Base-by-base conservation (phyloP, 1,284 basidiomycete species). In the Heterobasidion occidentale region DNA sequence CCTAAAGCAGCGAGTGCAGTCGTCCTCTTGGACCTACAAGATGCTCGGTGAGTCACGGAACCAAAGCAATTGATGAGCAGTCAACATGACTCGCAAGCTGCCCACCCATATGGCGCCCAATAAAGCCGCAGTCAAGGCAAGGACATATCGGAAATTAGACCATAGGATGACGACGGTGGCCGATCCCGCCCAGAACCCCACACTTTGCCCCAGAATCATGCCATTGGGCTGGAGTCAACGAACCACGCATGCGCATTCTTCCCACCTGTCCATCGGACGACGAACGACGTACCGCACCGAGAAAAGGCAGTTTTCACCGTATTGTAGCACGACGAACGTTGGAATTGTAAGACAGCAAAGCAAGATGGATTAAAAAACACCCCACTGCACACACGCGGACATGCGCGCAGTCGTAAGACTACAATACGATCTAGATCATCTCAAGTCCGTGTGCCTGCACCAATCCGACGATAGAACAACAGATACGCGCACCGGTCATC, bases 401-500 rank as follows among this genome's bases (percentile, higher is more conserved):
- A n/a, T n/a, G 27, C 8, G 38, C 38, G 4, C 11, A 42, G 38
- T n/a, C 11, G 38, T 42, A 42, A 42, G 12, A 42, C n/a, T 42
- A 42, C 38, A 42, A 42, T 11, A 42, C n/a, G 38, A 42, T 42
- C 38, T 42, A 42, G n/a, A 42, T 42, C 38, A n/a, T 42, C 44
- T 55, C 44, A 61, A 48, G 61, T 60, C 59, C 63, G 61, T 60
- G 56, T 34, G 11, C 56, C 49, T 19, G 61, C 57, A 46, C 61
- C 67, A 33, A 78, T 48, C 48, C 81, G 73, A 60, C 79, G 70
- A 69, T 98, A 98, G 72, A 98, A 94, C 67, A 97, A 74, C 67
- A 98, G 69, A 74, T 98, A 98, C 14, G 94, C 93, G 69, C 83
- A 86, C 58, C 85, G 75, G 62, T 90, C 90, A 55, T 86, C 84